phyloP scores from a whole-genome alignment of 768 basidiomycete species.

The Hypsizygus marmoreus region DNA sequence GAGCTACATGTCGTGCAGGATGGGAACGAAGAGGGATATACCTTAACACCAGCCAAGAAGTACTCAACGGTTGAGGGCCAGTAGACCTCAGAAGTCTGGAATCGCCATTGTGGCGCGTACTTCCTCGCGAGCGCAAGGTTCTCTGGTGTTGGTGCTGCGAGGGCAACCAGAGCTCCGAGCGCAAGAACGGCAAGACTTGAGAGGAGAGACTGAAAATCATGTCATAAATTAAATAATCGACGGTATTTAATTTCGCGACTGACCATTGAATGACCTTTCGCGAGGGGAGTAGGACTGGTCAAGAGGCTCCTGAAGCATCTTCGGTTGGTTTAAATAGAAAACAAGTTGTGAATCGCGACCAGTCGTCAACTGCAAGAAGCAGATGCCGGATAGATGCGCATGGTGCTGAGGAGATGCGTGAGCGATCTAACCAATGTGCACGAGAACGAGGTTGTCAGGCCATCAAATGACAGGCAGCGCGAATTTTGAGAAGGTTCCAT shows the following conservation, averaged over 20 bases:
- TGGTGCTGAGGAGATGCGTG: neutral
- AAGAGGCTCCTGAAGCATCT: neutral
- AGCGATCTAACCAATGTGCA: too few species aligned
- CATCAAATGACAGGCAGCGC: slow-evolving; percentile 9
- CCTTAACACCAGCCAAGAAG: slow-evolving; percentile 18
- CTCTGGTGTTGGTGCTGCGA: slow-evolving; percentile 13
- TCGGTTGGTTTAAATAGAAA: neutral
- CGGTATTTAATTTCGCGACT: neutral
- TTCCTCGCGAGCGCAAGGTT: slow-evolving; percentile 17
- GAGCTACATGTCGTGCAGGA: neutral
- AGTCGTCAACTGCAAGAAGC: neutral
- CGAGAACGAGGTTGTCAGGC: neutral
- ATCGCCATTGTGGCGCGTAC: slow-evolving; percentile 20
- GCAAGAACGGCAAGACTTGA: slow-evolving; percentile 8
- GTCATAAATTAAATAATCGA: neutral
- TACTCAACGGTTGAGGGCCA: slow-evolving; percentile 20
- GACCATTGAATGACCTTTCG: too few species aligned
- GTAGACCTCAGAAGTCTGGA: slow-evolving; percentile 16
- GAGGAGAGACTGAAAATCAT: slow-evolving; percentile 3
- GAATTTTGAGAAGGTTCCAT: neutral
- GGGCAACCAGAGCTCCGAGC: slow-evolving; percentile 5
- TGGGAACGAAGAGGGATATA: neutral
- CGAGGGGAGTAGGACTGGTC: too few species aligned
- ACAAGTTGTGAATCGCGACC: neutral
- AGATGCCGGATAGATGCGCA: neutral